phyloP scores from a whole-genome alignment of 2,329 filamentous ascomycete genomes.

The Penicillium vulpinum region DNA sequence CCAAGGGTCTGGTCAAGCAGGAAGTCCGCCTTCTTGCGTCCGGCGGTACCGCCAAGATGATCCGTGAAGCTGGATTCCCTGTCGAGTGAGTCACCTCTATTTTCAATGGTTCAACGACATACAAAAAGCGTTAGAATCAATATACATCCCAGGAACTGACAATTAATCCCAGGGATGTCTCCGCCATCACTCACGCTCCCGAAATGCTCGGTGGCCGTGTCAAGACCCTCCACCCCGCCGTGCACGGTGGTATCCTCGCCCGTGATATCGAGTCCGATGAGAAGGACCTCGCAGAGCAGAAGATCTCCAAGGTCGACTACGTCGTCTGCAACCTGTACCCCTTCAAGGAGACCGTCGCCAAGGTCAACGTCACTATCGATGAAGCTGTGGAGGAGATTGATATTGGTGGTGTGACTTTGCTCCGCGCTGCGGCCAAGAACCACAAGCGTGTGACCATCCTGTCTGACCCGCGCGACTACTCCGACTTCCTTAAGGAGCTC shows the following conservation, averaged over 20 bases:
- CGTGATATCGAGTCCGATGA: constrained; percentile 93
- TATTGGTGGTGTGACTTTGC: constrained; percentile 94
- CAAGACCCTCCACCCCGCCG: constrained; percentile 96
- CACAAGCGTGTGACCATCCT: constrained; percentile 93
- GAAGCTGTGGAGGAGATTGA: constrained; percentile 99
- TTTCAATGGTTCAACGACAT: neutral
- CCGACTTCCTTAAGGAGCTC: constrained; percentile 88
- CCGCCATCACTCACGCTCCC: constrained; percentile 91
- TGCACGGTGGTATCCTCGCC: constrained; percentile 81
- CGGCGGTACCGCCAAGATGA: constrained; percentile 93
- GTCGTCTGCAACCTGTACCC: constrained; percentile 99
- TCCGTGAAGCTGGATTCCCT: constrained; percentile 90
- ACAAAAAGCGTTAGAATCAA: neutral
- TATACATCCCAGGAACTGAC: neutral
- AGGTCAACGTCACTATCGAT: constrained; percentile 93
- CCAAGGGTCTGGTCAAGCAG: constrained; percentile 84
- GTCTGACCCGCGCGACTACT: constrained; percentile 90
- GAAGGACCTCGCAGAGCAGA: constrained; percentile 92
- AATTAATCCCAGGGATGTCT: constrained; percentile 71
- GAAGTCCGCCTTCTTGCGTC: constrained; percentile 92
- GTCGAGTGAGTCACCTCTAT: constrained; percentile 69
- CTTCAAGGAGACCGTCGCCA: constrained; percentile 97
- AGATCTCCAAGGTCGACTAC: constrained; percentile 92
- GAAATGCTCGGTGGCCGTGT: constrained; percentile 92
- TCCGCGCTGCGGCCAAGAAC: constrained; percentile 97